A percentile compares a stretch with the other conserved stretches of the same genome.
Conservation (phyloP, 495 filamentous ascomycete genomes). For the Gamarada debralockiae region DNA sequence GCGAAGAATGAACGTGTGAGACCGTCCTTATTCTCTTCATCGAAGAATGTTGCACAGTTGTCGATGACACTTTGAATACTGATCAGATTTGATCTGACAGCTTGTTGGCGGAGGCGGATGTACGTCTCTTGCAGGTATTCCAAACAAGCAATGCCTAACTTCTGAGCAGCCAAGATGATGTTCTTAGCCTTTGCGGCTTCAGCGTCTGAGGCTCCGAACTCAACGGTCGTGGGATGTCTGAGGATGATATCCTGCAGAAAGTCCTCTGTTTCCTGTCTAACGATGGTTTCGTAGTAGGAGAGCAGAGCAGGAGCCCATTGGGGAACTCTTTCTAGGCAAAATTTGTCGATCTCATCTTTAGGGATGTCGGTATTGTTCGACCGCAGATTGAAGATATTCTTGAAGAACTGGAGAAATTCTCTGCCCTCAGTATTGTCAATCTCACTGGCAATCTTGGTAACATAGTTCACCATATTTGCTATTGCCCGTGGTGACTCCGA, state of each 20-base stretch:
- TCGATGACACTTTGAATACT: constrained; percentile 39
- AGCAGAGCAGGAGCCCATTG: constrained; percentile 63
- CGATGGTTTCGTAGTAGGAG: constrained; percentile 14
- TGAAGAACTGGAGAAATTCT: constrained; percentile 60
- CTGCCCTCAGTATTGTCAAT: constrained; percentile 40
- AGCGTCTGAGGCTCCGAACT: neutral
- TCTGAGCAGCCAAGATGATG: constrained; percentile 16
- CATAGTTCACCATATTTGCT: constrained; percentile 46
- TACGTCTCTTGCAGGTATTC: constrained; percentile 43
- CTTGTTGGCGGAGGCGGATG: constrained; percentile 32
- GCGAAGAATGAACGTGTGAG: constrained; percentile 31
- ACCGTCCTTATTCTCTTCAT: constrained; percentile 34
- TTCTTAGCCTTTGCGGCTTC: neutral
- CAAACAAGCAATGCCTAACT: constrained; percentile 41
- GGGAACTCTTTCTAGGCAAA: constrained; percentile 50
- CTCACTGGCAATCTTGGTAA: constrained; percentile 48
- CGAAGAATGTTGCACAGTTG: constrained; percentile 31
- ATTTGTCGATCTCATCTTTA: constrained; percentile 34
- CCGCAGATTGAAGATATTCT: constrained; percentile 31
- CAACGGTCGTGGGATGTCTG: neutral
- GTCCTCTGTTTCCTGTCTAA: constrained; percentile 19
- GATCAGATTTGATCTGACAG: constrained; percentile 35
- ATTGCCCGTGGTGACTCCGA: constrained; percentile 38
- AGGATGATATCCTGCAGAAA: constrained; percentile 15
- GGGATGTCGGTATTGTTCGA: constrained; percentile 34